These are phyloP conservation scores for Zizania latifolia DNA, from an alignment of 176 grass and related monocot genomes.

Conservation along the genomic window DNA sequence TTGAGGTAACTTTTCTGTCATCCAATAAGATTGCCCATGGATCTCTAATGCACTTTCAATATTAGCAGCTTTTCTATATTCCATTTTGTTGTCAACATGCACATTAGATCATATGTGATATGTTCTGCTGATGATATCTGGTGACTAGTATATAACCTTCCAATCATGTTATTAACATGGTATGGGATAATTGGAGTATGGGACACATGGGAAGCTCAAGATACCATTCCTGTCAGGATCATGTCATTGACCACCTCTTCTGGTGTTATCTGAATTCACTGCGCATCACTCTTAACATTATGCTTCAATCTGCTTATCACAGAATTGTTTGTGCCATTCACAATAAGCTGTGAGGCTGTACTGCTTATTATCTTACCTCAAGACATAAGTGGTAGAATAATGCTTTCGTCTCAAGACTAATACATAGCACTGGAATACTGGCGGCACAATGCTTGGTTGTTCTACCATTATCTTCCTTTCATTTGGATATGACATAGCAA, in stretches of 20 bases:
- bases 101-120: not conserved
- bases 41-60: not conserved
- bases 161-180: not conserved
- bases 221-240: not conserved
- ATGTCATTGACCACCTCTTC: not conserved
- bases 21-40: not conserved
- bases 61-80: not conserved
- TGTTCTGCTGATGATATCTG: not conserved
- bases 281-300: not conserved
- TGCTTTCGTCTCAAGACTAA: not conserved
- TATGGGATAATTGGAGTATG: too few species aligned
- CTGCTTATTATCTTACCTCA: not conserved
- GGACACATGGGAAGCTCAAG: not conserved
- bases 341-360: not conserved
- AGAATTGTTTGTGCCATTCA: not conserved
- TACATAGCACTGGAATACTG: not conserved
- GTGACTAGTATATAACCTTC: not conserved
- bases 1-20: slow-evolving; percentile 45
- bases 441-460: too few species aligned
- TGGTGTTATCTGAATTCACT: not conserved
- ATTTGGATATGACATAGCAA: not conserved
- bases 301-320: not conserved
- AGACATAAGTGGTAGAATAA: not conserved
- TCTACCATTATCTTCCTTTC: not conserved
- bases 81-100: not conserved